These are phyloP conservation scores for Fusarium citri DNA, from an alignment of 2,329 filamentous ascomycete species.

Conservation along the genomic window DNA sequence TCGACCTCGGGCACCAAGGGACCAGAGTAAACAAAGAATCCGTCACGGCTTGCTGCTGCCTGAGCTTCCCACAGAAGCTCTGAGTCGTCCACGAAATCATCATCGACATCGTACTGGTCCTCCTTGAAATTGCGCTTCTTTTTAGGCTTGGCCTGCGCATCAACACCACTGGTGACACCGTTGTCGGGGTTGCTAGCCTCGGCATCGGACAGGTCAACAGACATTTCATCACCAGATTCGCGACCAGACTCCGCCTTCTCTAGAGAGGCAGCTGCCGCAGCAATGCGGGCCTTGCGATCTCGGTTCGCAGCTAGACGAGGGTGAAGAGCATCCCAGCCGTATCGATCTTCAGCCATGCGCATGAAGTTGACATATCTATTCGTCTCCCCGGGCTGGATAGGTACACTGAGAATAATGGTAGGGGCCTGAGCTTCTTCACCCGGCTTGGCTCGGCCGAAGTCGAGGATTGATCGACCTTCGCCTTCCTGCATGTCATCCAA, in stretches of 20 bases:
- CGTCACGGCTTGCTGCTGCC: conserved; percentile 92
- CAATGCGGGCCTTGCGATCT: conserved; percentile 87
- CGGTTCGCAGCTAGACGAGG: conserved; percentile 90
- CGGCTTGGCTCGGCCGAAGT: conserved; percentile 69
- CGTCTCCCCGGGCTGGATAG: conserved; percentile 77
- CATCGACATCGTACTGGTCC: conserved; percentile 85
- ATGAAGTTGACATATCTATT: conserved; percentile 98
- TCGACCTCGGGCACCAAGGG: conserved; percentile 89
- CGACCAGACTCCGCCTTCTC: conserved; percentile 78
- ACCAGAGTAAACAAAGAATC: conserved; percentile 98
- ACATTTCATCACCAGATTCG: conserved; percentile 85
- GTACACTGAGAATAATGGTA: conserved; percentile 86
- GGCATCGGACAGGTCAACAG: conserved; percentile 77
- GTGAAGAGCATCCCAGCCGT: conserved; percentile 94
- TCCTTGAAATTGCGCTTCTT: conserved; percentile 85
- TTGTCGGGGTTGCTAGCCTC: conserved; percentile 93
- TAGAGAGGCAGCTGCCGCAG: conserved; percentile 85
- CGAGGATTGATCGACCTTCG: conserved; percentile 68
- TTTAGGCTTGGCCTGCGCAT: conserved; percentile 73
- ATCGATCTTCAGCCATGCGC: conserved; percentile 90
- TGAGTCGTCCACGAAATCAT: conserved; percentile 91
- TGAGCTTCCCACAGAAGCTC: conserved; percentile 96
- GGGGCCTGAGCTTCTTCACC: conserved; percentile 72
- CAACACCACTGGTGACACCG: conserved; percentile 70
- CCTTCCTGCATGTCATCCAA: conserved; percentile 60